Percentiles rank a stretch among this genome's conserved stretches.
Conservation (phyloP, 169 alveolate species). For the Blepharisma undulans region DNA sequence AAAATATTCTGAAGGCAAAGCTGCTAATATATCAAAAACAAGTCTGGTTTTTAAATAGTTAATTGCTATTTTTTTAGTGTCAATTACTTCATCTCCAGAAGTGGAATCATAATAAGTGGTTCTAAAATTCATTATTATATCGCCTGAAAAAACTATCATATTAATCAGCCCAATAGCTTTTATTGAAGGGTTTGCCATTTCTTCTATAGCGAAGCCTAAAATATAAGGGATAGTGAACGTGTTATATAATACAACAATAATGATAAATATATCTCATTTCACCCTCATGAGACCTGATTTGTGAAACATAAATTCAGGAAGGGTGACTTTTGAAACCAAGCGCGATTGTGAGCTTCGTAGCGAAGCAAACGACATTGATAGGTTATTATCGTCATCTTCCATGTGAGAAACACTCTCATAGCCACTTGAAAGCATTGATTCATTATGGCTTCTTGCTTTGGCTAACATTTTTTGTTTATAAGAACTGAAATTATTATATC, state of each 20-base stretch:
- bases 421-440: not conserved
- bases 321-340: not conserved
- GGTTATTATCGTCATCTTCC: not conserved
- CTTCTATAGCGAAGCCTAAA: not conserved
- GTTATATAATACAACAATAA: not conserved
- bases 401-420: not conserved
- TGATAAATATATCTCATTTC: slow-evolving; percentile 19
- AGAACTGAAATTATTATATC: not conserved
- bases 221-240: not conserved
- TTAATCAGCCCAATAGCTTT: not conserved
- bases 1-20: slow-evolving; percentile 42
- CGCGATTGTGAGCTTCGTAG: not conserved
- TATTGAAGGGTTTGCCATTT: not conserved
- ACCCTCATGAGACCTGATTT: not conserved
- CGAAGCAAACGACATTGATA: not conserved
- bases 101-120: slow-evolving; percentile 40
- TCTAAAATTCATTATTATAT: slow-evolving; percentile 48
- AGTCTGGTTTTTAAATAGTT: slow-evolving; percentile 36
- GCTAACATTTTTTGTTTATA: not conserved
- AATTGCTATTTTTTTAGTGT: slow-evolving; percentile 17
- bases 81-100: slow-evolving; percentile 38
- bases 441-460: not conserved
- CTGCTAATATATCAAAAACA: slow-evolving; percentile 44
- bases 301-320: not conserved
- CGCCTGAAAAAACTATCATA: slow-evolving; percentile 41